Evolutionary conservation across 495 filamentous ascomycete species (phyloP), one percentile per base, ranked within the genome.

Genomic region (Cercophora scortea): DNA sequence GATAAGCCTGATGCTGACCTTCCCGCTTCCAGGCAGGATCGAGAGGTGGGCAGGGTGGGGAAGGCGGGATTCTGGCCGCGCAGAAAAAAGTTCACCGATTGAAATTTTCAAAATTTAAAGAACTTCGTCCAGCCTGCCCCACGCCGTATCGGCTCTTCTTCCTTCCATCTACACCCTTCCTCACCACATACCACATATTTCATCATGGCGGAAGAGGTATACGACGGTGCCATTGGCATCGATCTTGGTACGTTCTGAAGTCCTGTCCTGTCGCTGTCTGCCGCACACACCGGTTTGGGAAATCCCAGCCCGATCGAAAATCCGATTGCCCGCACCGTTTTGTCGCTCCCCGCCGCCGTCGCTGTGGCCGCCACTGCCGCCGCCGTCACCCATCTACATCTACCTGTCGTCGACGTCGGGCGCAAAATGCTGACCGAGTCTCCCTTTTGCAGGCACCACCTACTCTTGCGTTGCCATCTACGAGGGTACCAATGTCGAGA

Each of bases 391-490:
- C 39, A 35, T 36, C 47, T 48, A 47, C 49, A 44, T 32, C 25
- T 32, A 1, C 32, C n/a, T 16, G 8, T 5, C 12, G 17, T 19
- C 42, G n/a, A 11, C 45, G 34, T 16, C 25, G 18, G 38, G 38
- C 32, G 25, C 13, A 44, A 25, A 16, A 36, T 35, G 36, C 55
- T 61, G 34, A 59, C 55, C 19, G 47, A 51, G n/a, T 35, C 34
- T 36, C 18, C 33, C 16, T 45, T 49, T 35, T 34, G n/a, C 55
- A 95, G 91, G 91, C 69, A 98, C 93, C 52, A 98, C 93, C 71
- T 98, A 98, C 83, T 97, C 93, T 65, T 98, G 93, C 78, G 93
- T 97, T 73, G 93, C 93, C 77, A 92, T 90, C 75, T 98, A 97
- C 77, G 93, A 97, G 73, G 93, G 93, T 71, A 91, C 85, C 77